These are phyloP conservation scores for Fusarium sp. DNA, from an alignment of 2,329 filamentous ascomycete genomes.

Conservation along the genomic window DNA sequence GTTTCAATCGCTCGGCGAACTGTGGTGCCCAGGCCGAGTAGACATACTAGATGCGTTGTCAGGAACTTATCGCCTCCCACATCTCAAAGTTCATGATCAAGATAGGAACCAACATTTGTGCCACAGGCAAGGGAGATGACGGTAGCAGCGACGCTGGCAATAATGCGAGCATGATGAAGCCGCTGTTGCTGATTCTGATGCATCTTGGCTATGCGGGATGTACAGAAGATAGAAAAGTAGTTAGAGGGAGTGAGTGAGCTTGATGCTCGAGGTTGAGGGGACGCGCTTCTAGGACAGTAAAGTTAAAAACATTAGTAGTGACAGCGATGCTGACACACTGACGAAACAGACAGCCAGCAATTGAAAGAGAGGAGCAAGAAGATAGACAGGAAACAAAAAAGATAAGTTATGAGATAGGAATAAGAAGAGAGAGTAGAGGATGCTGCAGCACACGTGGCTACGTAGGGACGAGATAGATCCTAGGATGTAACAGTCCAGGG, in stretches of 20 bases:
- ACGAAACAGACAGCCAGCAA: conserved; percentile 4
- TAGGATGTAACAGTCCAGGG: conserved; percentile 10
- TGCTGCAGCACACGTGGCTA: conserved; percentile 20
- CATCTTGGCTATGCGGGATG: conserved; percentile 30
- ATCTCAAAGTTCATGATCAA: neutral
- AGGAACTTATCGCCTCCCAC: neutral
- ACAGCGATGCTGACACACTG: conserved; percentile 20
- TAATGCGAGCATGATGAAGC: conserved; percentile 73
- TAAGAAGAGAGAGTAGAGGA: neutral
- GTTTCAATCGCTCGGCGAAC: conserved; percentile 85
- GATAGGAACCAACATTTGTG: conserved; percentile 76
- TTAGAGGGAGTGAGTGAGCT: neutral
- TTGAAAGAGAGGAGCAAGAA: neutral
- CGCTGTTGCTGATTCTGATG: conserved; percentile 45
- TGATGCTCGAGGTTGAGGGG: neutral
- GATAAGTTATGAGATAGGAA: neutral
- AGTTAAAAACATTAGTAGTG: conserved; percentile 34
- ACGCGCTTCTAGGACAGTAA: conserved; percentile 14
- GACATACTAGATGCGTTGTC: conserved; percentile 75
- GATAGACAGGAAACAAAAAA: conserved; percentile 10
- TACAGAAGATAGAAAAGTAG: neutral
- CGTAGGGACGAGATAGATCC: neutral
- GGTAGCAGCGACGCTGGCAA: conserved; percentile 88
- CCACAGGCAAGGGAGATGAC: conserved; percentile 88
- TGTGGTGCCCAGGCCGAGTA: conserved; percentile 98